Evolutionary conservation across 1,284 basidiomycete species (phyloP), one percentile per base, ranked within the genome.

Genomic region (Ceratorhiza oryzae-sativae): DNA sequence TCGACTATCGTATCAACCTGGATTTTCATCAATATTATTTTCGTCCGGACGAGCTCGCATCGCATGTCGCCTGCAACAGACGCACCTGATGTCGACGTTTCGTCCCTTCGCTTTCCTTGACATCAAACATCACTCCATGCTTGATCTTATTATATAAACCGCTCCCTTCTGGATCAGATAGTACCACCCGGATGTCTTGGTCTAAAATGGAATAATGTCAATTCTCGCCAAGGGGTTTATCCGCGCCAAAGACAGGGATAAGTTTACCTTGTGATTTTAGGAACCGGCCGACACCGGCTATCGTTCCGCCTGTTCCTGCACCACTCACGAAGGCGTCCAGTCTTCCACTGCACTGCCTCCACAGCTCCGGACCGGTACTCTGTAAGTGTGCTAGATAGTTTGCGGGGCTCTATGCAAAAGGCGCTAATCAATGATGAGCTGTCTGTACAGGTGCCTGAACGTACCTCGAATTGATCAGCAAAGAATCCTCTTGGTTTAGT

Each of bases 81-180:
- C 72, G 78, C 77, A 75, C 77, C 79, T 97, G 95, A 79, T 97
- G 93, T 60, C 97, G 83, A 75, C 97, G 82, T 76, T 95, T 93
- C n/a, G 90, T 97, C 1, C 97, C 97, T 81, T 99, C 97, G 42
- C 89, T 90, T 82, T 99, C 97, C 76, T 89, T 94, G 3, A 83
- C 82, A 77, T 95, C 93, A 78, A 91, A 99, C 94, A 99, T 93
- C 23, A 99, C 97, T 6, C 95, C 96, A 76, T 90, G 86, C 80
- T 92, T 94, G 71, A 97, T 87, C 90, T 96, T 97, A 82, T 98
- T 98, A 82, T 92, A 98, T 68, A 99, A 82, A 0, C 97, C 97
- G 75, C 93, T 96, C 1, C 97, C 97, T 77, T 96, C 92, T 0
- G 96, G 96, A 82, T 99, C 97, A 1, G 94, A 88, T 39, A 98